Conservation (phyloP, 2,329 filamentous ascomycete species). For the Septoria petroselini region DNA sequence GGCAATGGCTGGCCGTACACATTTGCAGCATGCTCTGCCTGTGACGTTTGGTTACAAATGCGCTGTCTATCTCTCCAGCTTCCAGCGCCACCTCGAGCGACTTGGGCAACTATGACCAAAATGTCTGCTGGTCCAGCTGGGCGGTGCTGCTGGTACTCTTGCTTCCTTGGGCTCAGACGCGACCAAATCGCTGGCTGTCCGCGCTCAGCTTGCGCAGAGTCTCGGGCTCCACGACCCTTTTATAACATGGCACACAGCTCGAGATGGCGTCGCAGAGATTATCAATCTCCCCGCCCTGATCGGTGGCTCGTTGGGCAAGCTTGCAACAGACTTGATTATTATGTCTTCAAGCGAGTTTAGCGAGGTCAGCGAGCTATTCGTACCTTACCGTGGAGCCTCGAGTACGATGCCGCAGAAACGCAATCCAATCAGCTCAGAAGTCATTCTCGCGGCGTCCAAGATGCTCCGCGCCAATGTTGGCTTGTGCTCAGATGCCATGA, state of each 20-base stretch:
- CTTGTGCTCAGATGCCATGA: conserved; percentile 32
- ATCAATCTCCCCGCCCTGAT: conserved; percentile 31
- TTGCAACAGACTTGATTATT: conserved; percentile 34
- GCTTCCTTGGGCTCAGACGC: conserved; percentile 26
- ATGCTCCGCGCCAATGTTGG: conserved; percentile 31
- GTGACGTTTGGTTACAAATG: conserved; percentile 38
- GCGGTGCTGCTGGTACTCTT: conserved; percentile 36
- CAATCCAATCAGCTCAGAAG: conserved; percentile 35
- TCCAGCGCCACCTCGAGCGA: conserved; percentile 32
- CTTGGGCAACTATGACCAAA: conserved; percentile 29
- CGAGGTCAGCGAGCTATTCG: conserved; percentile 42
- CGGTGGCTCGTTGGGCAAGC: conserved; percentile 32
- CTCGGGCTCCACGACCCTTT: conserved; percentile 29
- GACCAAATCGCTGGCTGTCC: conserved; percentile 24
- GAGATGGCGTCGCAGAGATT: conserved; percentile 34
- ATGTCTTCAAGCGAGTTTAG: conserved; percentile 36
- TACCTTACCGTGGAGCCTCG: conserved; percentile 53
- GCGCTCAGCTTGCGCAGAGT: conserved; percentile 25
- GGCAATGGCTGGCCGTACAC: conserved; percentile 33
- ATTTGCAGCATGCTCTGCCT: conserved; percentile 36
- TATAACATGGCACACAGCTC: conserved; percentile 37
- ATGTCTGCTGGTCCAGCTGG: conserved; percentile 35
- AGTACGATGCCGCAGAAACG: conserved; percentile 56
- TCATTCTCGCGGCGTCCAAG: conserved; percentile 32
- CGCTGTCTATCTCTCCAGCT: conserved; percentile 33